Percentiles rank a stretch among this genome's conserved stretches.
Conservation (phyloP, 2,329 filamentous ascomycete genomes). For the Neophaeococcomyces aloes region DNA sequence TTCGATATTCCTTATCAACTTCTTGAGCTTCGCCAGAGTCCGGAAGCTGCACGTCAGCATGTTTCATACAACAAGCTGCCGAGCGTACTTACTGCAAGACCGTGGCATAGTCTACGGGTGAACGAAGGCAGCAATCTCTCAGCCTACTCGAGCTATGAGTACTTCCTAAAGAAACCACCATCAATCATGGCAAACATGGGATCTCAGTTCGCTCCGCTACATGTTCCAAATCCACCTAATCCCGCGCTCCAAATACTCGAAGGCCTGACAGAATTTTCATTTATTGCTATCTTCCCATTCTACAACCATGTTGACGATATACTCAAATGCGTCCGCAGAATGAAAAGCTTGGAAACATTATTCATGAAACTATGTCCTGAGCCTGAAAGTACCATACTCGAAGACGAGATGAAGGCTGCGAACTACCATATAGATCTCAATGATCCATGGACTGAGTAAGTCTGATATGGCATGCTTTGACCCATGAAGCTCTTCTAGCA, state of each 20-base stretch:
- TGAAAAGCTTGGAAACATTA: slow-evolving; percentile 44
- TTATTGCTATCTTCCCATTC: slow-evolving; percentile 59
- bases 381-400: slow-evolving; percentile 27
- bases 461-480: no score
- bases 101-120: slow-evolving; percentile 55
- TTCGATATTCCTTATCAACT: slow-evolving; percentile 56
- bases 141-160: slow-evolving; percentile 62
- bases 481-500: no score
- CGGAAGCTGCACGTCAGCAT: slow-evolving; percentile 7
- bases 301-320: slow-evolving; percentile 46
- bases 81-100: slow-evolving; percentile 47
- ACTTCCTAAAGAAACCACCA: slow-evolving; percentile 54
- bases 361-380: slow-evolving; percentile 44
- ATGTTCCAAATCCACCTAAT: not conserved
- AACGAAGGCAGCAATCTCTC: slow-evolving; percentile 68
- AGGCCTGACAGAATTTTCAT: slow-evolving; percentile 36
- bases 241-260: slow-evolving; percentile 34
- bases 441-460: slow-evolving; percentile 45
- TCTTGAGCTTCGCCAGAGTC: slow-evolving; percentile 35
- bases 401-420: slow-evolving; percentile 27
- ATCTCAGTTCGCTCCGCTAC: not conserved
- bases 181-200: slow-evolving; percentile 47
- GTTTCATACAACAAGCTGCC: slow-evolving; percentile 17
- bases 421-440: slow-evolving; percentile 31
- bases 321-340: slow-evolving; percentile 35